Base-by-base conservation (phyloP, 2,329 filamentous ascomycete species). In the Alternaria gaisen region DNA sequence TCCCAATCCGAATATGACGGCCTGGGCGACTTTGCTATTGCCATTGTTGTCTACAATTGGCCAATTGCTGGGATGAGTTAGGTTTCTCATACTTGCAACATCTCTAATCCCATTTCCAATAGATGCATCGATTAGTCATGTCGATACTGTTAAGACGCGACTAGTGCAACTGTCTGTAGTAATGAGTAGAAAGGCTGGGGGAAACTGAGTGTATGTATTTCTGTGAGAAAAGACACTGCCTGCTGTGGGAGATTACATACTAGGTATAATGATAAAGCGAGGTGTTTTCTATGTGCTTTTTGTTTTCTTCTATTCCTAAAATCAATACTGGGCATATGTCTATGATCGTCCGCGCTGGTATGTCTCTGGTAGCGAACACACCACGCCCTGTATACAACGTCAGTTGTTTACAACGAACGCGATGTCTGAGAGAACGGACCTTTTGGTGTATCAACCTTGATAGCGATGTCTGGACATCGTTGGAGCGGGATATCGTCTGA, bases 181-280 rank as follows among this genome's bases (percentile, higher is more conserved):
- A 6, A 8, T 11, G 41, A 38, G 11, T 3, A 30, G 40, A 20
- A 26, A 22, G 47, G 11, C 41, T 22, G 14, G 18, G 14, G 14
- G 5, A n/a, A 10, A n/a, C 34, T 16, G 41, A 24, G 11, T 26
- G 20, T 20, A 24, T 22, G 20, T 16, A 28, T 36, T 5, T 30
- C 28, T 30, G 28, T 30, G 28, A 11, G 28, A 30, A 30, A 30
- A 30, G 10, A 30, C 28, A 30, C 10, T 11, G 28, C 28, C 11
- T 30, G 28, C 28, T 11, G 1, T 11, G 28, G 28, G 20, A 5
- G 36, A 26, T 1, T 22, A 41, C 79, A 60, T 77, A 85, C 83
- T 87, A 87, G 30, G 84, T 87, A 66, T 87, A 87, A 69, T 87
- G 83, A 69, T 83, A 83, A 4, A 88, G 71, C 2, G 78, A 77